Conservation (phyloP, 2,329 filamentous ascomycete species). For the Phialocephala subalpina region DNA sequence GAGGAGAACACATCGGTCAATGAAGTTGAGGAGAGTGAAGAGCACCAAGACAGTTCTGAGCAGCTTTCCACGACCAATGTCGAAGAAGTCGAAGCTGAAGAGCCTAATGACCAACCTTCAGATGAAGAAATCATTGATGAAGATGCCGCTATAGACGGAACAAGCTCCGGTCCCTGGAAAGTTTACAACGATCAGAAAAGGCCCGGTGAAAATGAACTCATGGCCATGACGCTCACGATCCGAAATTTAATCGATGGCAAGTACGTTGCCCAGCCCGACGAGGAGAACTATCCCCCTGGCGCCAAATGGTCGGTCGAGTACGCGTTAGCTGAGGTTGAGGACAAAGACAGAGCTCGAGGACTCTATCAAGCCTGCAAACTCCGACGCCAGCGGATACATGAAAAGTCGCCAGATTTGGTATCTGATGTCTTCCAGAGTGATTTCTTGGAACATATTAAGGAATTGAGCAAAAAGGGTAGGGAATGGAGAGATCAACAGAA, state of each 20-base stretch:
- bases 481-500: slow-evolving; percentile 64
- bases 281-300: slow-evolving; percentile 45
- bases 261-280: slow-evolving; percentile 66
- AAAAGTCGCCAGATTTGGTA: slow-evolving; percentile 45
- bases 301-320: slow-evolving; percentile 82
- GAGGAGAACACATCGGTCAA: not conserved
- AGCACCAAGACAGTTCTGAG: not conserved
- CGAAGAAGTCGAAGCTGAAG: slow-evolving; percentile 17
- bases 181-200: no score
- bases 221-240: slow-evolving; percentile 71
- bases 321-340: slow-evolving; percentile 68
- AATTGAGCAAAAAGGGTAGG: slow-evolving; percentile 63
- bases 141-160: slow-evolving; percentile 1
- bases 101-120: not conserved
- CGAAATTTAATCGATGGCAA: slow-evolving; percentile 76
- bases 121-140: slow-evolving; percentile 9
- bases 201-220: slow-evolving; percentile 18
- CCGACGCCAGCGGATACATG: slow-evolving; percentile 57
- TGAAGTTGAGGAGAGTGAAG: not conserved
- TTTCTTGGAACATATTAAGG: slow-evolving; percentile 47
- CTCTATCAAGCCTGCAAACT: slow-evolving; percentile 65
- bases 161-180: no score
- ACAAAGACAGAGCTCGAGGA: slow-evolving; percentile 48
- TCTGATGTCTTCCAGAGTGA: slow-evolving; percentile 32
- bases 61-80: not conserved